Evolutionary conservation across 2,329 filamentous ascomycete genomes (phyloP).

Genomic region (Calycina herbarum): DNA sequence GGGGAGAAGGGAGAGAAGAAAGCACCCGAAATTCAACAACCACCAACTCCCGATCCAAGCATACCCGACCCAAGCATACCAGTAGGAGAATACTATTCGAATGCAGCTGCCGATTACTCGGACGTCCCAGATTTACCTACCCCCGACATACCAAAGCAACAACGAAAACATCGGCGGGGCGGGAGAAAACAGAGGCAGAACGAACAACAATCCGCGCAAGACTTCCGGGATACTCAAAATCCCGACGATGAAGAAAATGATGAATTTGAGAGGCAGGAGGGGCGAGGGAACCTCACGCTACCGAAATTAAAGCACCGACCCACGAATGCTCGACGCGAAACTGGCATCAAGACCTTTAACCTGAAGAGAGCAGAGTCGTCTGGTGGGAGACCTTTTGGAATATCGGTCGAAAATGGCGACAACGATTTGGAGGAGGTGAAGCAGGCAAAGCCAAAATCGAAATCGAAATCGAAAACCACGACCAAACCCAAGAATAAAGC

Average conservation of each 20-base stretch:
- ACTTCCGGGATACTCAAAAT: slow-evolving; percentile 14
- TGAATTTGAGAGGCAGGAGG: slow-evolving; percentile 12
- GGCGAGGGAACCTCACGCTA: slow-evolving; percentile 7
- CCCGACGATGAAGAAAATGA: slow-evolving; percentile 16
- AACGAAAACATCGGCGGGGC: slow-evolving; percentile 19
- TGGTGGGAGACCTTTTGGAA: slow-evolving; percentile 26
- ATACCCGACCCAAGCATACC: background rate
- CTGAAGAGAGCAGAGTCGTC: slow-evolving; percentile 26
- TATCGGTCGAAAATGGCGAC: slow-evolving; percentile 20
- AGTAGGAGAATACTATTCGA: background rate
- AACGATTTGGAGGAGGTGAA: slow-evolving; percentile 12
- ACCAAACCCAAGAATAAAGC: slow-evolving; percentile 13
- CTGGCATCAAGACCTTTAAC: slow-evolving; percentile 32
- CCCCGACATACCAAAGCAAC: slow-evolving; percentile 13
- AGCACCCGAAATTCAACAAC: background rate
- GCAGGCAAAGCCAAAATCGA: background rate
- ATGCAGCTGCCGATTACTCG: slow-evolving; percentile 19
- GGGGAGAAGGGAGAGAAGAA: background rate
- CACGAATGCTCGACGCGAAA: slow-evolving; percentile 21
- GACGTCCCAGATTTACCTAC: slow-evolving; percentile 16
- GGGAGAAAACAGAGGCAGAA: slow-evolving; percentile 20
- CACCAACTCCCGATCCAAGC: slow-evolving; percentile 7
- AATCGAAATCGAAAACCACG: slow-evolving; percentile 25
- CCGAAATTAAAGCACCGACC: slow-evolving; percentile 11
- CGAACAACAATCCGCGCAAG: slow-evolving; percentile 11